phyloP scores from a whole-genome alignment of 2,329 filamentous ascomycete genomes.

The Diaporthe eres region DNA sequence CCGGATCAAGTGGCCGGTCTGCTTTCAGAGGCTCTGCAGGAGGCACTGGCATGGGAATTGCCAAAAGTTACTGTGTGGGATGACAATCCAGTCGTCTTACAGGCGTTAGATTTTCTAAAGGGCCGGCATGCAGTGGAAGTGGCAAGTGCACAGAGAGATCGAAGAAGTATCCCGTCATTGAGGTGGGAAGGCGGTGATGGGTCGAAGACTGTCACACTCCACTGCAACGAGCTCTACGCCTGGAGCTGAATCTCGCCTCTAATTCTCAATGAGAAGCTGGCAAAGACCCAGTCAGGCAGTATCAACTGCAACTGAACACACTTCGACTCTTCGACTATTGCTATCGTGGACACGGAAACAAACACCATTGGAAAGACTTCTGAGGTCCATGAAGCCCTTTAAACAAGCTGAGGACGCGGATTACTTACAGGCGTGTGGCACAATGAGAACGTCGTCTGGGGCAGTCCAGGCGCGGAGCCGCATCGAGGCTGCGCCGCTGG shows the following conservation, averaged over 20 bases:
- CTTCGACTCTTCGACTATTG: neutral
- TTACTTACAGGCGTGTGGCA: neutral
- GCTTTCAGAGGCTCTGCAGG: neutral
- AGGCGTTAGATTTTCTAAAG: neutral
- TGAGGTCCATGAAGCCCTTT: too few relatives aligned
- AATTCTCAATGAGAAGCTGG: too few relatives aligned
- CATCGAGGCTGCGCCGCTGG: neutral
- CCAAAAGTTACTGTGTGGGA: constrained; percentile 23
- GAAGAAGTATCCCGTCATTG: constrained; percentile 4
- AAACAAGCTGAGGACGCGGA: neutral
- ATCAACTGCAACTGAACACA: neutral
- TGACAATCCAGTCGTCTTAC: neutral
- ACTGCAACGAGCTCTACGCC: constrained; percentile 6
- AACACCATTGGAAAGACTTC: too few relatives aligned
- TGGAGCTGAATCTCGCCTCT: neutral
- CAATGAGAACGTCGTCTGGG: neutral
- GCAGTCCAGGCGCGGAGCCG: neutral
- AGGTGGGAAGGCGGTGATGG: constrained; percentile 7
- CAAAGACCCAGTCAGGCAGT: too few relatives aligned
- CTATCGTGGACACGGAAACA: too few relatives aligned
- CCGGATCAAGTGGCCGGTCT: neutral
- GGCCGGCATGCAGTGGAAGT: neutral
- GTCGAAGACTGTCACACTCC: neutral
- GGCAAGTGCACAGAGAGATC: neutral
- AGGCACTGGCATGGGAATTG: neutral